Evolutionary conservation across 768 basidiomycete genomes (phyloP), one percentile per base, ranked within the genome.

Genomic region (Krasilnikovozyma curviuscula): DNA sequence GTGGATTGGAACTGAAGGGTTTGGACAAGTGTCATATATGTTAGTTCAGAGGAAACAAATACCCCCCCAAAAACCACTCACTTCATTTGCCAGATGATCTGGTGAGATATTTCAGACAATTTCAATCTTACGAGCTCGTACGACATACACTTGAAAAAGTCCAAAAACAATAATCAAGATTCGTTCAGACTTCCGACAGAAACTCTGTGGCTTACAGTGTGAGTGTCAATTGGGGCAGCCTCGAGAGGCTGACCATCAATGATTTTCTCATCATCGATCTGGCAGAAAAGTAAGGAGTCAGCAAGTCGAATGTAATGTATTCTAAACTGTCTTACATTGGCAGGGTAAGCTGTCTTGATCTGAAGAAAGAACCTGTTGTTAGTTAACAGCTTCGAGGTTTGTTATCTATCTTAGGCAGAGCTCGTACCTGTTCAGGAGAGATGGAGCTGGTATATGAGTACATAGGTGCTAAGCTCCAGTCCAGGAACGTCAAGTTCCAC

Each of bases 21-120:
- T 52, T 27, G 52, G 34, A 31, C 52, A n/a, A 24, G 37, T 23
- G 19, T 37, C 12, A 44, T 29, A 25, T 24, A 44, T 35, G 18
- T 31, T 48, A 12, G 23, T 8, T 7, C 14, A 28, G 9, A 44
- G 13, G 13, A 27, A 14, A 23, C 21, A 14, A 19, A 41, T 19
- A 5, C 16, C 35, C 9, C 8, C 27, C 14, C 18, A 24, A 16
- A 19, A 18, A 54, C 58, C 29, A 57, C 55, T 12, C 57, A 57
- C 38, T 65, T 66, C n/a, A 62, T 61, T 41, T 62, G 58, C 58
- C 57, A 61, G 47, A 66, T 66, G 43, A 64, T 61, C 24, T 61
- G 57, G 41, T 66, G 61, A 2, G 61, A 54, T 30, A 62, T 63
- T 45, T 63, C 58, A 7, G 57, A 60, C 33, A 65, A 62, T 14